These are phyloP conservation scores for Lasiodiplodia gonubiensis DNA, from an alignment of 2,329 filamentous ascomycete species.

Conservation along the genomic window DNA sequence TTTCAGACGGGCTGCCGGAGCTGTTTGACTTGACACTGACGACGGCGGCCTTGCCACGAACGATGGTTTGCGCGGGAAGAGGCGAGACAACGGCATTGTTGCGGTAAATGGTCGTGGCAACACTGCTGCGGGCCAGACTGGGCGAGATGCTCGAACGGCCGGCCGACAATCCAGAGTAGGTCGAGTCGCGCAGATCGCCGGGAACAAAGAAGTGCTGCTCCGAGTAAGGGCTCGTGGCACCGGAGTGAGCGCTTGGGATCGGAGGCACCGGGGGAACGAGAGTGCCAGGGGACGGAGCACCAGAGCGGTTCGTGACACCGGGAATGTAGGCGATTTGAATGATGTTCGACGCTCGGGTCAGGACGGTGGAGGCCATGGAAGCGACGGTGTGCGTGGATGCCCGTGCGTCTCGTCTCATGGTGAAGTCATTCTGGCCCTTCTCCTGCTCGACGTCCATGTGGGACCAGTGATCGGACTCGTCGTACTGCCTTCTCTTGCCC, in stretches of 20 bases:
- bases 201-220: conserved; percentile 95
- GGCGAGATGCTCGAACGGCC: conserved; percentile 56
- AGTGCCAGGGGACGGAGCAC: conserved; percentile 78
- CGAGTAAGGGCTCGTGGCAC: conserved; percentile 63
- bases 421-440: conserved; percentile 63
- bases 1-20: conserved; percentile 58
- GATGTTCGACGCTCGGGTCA: conserved; percentile 96
- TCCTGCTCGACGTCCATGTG: conserved; percentile 62
- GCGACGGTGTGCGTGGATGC: conserved; percentile 84
- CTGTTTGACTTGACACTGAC: conserved; percentile 83
- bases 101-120: conserved; percentile 92
- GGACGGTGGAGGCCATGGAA: conserved; percentile 92
- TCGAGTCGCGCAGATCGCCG: conserved; percentile 86
- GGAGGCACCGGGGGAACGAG: conserved; percentile 93
- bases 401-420: conserved; percentile 64
- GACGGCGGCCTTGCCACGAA: conserved; percentile 86
- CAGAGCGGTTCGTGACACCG: conserved; percentile 90
- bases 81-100: conserved; percentile 85
- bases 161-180: conserved; percentile 78
- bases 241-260: conserved; percentile 69
- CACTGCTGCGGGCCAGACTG: conserved; percentile 59
- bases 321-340: conserved; percentile 99
- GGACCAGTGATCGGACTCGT: conserved; percentile 63
- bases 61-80: conserved; percentile 81
- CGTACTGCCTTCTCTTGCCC: conserved; percentile 69